phyloP scores from a whole-genome alignment of 1,139 yeast genomes.

The Hyphopichia buzzinii region DNA sequence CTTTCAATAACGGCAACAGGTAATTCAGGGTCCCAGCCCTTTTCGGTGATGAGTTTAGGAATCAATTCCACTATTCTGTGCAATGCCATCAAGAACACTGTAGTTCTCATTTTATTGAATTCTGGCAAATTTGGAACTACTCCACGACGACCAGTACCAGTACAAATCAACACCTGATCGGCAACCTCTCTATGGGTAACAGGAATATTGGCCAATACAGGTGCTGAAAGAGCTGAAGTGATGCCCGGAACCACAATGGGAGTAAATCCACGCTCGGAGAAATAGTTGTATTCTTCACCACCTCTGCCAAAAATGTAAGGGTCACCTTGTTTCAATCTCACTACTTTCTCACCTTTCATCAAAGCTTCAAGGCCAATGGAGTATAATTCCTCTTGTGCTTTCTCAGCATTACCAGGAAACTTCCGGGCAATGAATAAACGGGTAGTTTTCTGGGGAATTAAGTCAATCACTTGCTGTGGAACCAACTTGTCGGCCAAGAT shows the following conservation, averaged over 20 bases:
- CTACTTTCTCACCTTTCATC: constrained; percentile 68
- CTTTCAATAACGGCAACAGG: constrained; percentile 89
- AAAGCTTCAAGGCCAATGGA: constrained; percentile 66
- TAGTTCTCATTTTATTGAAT: constrained; percentile 69
- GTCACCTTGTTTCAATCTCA: constrained; percentile 93
- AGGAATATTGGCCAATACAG: constrained; percentile 81
- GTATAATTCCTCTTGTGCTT: constrained; percentile 83
- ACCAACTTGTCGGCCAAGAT: constrained; percentile 89
- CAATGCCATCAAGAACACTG: constrained; percentile 86
- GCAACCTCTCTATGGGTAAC: constrained; percentile 92
- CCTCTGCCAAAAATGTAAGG: constrained; percentile 98
- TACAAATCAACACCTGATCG: constrained; percentile 88
- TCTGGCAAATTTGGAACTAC: constrained; percentile 77
- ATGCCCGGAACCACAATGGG: constrained; percentile 85
- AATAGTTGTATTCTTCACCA: constrained; percentile 82
- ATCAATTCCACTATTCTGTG: constrained; percentile 76
- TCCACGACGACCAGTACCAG: constrained; percentile 93
- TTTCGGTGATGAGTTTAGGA: constrained; percentile 49
- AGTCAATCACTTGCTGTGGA: constrained; percentile 79
- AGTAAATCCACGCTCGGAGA: constrained; percentile 60
- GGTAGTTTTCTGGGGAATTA: constrained; percentile 69
- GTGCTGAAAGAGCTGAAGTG: constrained; percentile 88
- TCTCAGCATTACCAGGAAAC: constrained; percentile 96
- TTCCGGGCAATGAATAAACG: constrained; percentile 84
- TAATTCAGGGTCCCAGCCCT: constrained; percentile 65